Evolutionary conservation across 2,329 filamentous ascomycete genomes (phyloP), one percentile per base, ranked within the genome.

Genomic region (Coniochaeta sp.): DNA sequence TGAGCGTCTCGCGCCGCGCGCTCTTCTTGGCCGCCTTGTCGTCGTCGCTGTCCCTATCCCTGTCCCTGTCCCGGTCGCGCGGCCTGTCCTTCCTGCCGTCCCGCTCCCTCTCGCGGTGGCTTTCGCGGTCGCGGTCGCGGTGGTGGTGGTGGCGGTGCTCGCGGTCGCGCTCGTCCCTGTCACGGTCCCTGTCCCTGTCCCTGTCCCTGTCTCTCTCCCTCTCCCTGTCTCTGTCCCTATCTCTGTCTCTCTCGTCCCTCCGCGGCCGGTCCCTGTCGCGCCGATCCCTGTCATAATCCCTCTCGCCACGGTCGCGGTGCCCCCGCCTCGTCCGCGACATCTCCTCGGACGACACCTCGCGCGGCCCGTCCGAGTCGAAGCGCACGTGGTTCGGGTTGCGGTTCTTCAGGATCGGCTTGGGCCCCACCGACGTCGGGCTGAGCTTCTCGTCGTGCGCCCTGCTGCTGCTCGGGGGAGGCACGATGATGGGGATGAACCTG

Each of bases 361-460:
- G 69, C 17, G 77, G 77, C 10, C 69, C 66, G 65, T 81, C 75
- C 1, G 77, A 75, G 40, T 80, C 77, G 61, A 84, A 84, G 4
- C 78, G 77, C 5, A 86, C 81, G 54, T 81, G 81, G 61, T 85
- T 81, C 55, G 79, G 79, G 62, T 84, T 83, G 65, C 77, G 80
- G 67, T 86, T 86, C 73, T 86, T 86, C 19, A 86, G 73, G n/a
- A 86, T 86, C 5, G 82, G 79, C 65, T 84, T 85, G 1, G 83
- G 83, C 60, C 67, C 70, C 0, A 75, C 71, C 30, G 64, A 64
- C 3, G 73, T 66, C 0, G 75, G 70, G 1, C 74, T 72, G 1
- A 69, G 70, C 6, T 68, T 63, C 19, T 64, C 59, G n/a, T 69
- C 66, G 28, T 64, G 61, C 52, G 14, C 24, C 40, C 34, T 9